These are phyloP conservation scores for Thielaviopsis punctulata DNA, from an alignment of 2,329 filamentous ascomycete genomes.

Conservation along the genomic window DNA sequence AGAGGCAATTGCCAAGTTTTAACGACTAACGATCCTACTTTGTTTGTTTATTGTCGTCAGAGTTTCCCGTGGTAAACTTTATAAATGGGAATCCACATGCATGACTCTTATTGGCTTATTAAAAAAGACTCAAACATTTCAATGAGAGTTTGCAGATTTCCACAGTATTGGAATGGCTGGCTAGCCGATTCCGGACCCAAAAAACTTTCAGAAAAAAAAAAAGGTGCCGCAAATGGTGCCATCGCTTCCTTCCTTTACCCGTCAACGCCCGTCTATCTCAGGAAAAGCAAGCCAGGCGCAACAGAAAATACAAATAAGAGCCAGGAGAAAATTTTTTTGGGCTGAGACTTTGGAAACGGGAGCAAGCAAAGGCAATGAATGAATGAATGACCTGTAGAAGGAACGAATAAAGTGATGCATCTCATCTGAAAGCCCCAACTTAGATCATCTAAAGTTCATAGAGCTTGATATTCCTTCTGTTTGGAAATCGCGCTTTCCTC, in stretches of 20 bases:
- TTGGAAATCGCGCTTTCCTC: background rate
- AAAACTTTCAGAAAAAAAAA: background rate
- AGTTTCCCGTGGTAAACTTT: background rate
- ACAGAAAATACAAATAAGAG: background rate
- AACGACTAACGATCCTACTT: too few species aligned
- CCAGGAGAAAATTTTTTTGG: background rate
- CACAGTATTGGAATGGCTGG: background rate
- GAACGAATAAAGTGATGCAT: background rate
- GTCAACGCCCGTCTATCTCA: background rate
- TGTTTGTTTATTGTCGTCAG: too few species aligned
- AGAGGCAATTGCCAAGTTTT: too few species aligned
- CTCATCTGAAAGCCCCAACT: background rate
- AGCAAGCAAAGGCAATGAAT: background rate
- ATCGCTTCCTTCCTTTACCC: conserved; percentile 3
- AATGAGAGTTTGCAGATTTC: background rate
- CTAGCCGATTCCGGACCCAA: background rate
- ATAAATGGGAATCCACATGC: background rate
- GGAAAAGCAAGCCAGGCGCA: background rate
- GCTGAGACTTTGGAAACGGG: too few species aligned
- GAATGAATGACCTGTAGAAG: background rate
- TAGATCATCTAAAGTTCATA: background rate
- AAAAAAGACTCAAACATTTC: background rate
- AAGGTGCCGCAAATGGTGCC: background rate
- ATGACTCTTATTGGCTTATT: background rate
- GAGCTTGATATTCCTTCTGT: background rate